Percentiles rank a stretch among this genome's conserved stretches.
Conservation (phyloP, 805 yeast species). For the Cyberlindnera meyerae region DNA sequence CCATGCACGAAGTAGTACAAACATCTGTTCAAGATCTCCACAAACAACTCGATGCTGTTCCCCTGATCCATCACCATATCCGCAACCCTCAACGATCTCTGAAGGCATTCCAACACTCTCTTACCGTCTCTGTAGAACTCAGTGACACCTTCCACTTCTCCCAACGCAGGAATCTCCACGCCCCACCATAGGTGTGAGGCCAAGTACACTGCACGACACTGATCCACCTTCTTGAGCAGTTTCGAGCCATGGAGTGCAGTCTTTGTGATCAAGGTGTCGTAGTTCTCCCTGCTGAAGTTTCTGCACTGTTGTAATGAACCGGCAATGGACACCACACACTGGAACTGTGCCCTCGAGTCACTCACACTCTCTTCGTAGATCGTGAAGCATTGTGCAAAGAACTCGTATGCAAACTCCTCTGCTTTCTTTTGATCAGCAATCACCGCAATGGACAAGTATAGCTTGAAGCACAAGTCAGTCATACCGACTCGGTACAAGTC, state of each 20-base stretch:
- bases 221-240: conserved; percentile 86
- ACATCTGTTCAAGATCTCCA: conserved; percentile 85
- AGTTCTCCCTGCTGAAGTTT: conserved; percentile 57
- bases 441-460: conserved; percentile 62
- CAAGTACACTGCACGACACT: conserved; percentile 82
- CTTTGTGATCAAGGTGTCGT: conserved; percentile 77
- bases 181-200: conserved; percentile 97
- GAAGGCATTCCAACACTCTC: conserved; percentile 86
- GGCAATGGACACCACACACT: conserved; percentile 45
- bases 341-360: conserved; percentile 50
- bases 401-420: conserved; percentile 77
- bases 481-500: conserved; percentile 49
- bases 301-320: conserved; percentile 49
- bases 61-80: conserved; percentile 86
- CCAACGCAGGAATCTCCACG: conserved; percentile 49
- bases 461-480: conserved; percentile 35
- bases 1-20: conserved; percentile 83
- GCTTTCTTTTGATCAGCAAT: conserved; percentile 73
- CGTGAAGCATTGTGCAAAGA: conserved; percentile 82
- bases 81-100: conserved; percentile 81
- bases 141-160: conserved; percentile 40
- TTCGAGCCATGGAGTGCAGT: conserved; percentile 85
- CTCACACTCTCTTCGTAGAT: conserved; percentile 66
- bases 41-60: conserved; percentile 74
- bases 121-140: conserved; percentile 48